These are phyloP conservation scores for Solanum chiquidenum DNA, from an alignment of 257 asterid genomes.

Conservation along the genomic window DNA sequence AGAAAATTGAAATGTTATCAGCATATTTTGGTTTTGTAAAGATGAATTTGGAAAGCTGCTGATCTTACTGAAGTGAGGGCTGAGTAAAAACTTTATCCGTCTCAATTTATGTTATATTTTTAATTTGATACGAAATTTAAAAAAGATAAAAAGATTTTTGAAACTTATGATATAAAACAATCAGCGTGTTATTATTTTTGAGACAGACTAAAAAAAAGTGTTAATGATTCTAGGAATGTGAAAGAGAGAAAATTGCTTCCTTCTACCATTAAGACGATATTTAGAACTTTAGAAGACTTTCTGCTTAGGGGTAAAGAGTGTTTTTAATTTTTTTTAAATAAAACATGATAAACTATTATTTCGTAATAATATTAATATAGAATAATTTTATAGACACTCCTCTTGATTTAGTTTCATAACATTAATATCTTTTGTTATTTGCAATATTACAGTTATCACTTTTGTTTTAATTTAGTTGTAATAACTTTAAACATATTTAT, in stretches of 20 bases:
- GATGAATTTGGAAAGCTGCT: not conserved
- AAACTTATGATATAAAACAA: too few species aligned
- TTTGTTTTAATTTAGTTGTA: not conserved
- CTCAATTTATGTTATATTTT: too few species aligned
- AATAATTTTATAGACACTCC: not conserved
- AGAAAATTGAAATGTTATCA: not conserved
- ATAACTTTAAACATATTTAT: not conserved
- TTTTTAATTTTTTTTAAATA: too few species aligned
- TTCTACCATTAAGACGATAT: not conserved
- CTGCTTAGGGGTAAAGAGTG: not conserved
- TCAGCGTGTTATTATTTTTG: too few species aligned
- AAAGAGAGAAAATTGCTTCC: not conserved
- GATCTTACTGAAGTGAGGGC: not conserved
- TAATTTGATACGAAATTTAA: too few species aligned
- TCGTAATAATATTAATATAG: not conserved
- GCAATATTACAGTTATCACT: not conserved
- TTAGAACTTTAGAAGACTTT: not conserved
- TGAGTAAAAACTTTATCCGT: not conserved
- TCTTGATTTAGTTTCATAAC: not conserved
- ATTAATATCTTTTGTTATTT: not conserved
- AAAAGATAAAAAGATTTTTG: too few species aligned
- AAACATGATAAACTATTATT: too few species aligned
- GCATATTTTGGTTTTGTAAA: not conserved
- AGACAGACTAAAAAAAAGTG: not conserved
- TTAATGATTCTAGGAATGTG: not conserved